These are phyloP conservation scores for Paramecium sexaurelia DNA, from an alignment of 73 alveolate genomes.

Conservation along the genomic window DNA sequence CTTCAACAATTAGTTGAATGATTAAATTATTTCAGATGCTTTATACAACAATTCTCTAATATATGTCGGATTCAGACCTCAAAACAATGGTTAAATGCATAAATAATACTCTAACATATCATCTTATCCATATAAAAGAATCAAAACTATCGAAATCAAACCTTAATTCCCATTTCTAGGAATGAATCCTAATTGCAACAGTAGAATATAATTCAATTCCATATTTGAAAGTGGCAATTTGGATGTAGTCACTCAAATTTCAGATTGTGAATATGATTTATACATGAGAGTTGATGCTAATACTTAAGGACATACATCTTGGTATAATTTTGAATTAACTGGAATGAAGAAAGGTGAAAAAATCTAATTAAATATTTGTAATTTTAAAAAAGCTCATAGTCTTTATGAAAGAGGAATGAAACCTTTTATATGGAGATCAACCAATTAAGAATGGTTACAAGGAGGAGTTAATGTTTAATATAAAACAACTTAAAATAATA, in stretches of 20 bases:
- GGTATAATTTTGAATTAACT: conserved; percentile 89
- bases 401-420: conserved; percentile 81
- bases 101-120: conserved; percentile 24
- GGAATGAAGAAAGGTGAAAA: conserved; percentile 77
- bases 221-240: conserved; percentile 95
- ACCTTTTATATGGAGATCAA: conserved; percentile 39
- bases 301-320: conserved; percentile 88
- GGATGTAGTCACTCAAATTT: conserved; percentile 72
- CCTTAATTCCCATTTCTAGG: conserved; percentile 61
- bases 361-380: conserved; percentile 87
- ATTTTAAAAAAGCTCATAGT: conserved; percentile 82
- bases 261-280: conserved; percentile 85
- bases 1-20: conserved; percentile 22
- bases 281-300: conserved; percentile 91
- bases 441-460: conserved; percentile 28
- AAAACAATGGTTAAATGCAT: conserved; percentile 68
- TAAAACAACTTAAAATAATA: neutral
- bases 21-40: neutral
- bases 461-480: conserved; percentile 66
- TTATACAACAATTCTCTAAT: conserved; percentile 46
- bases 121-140: conserved; percentile 57
- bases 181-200: conserved; percentile 37
- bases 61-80: conserved; percentile 73
- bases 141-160: conserved; percentile 16
- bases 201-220: conserved; percentile 89